Conservation (phyloP, 305 asterid genomes). For the Solanum hybrid region DNA sequence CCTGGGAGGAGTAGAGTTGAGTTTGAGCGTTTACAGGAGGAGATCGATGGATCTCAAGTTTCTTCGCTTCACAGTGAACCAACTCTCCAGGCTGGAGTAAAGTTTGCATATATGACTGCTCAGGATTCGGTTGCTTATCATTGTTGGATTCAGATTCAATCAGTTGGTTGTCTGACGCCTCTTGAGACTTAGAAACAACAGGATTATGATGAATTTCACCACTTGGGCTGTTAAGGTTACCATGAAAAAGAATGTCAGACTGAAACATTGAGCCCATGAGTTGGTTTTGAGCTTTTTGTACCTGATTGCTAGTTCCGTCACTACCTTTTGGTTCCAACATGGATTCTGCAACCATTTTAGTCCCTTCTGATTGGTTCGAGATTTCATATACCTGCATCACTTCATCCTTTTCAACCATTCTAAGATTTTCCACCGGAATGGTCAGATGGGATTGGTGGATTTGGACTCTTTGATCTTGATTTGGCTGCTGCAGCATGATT, state of each 20-base stretch:
- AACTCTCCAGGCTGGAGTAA: neutral
- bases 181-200: constrained; percentile 8
- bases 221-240: neutral
- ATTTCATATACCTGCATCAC: constrained; percentile 61
- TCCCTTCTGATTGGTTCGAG: constrained; percentile 23
- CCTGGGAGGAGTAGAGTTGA: neutral
- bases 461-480: constrained; percentile 6
- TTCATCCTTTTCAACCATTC: constrained; percentile 61
- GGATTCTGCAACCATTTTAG: constrained; percentile 16
- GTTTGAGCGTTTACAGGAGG: neutral
- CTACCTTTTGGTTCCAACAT: constrained; percentile 7
- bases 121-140: neutral
- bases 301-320: constrained; percentile 8
- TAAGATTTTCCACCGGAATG: constrained; percentile 26
- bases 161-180: neutral
- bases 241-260: neutral
- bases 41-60: constrained; percentile 1
- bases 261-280: constrained; percentile 7
- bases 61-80: neutral
- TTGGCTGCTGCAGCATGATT: neutral
- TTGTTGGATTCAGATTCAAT: constrained; percentile 1
- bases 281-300: neutral
- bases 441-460: constrained; percentile 16
- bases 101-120: neutral
- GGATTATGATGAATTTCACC: constrained; percentile 13